Conservation (phyloP, 495 filamentous ascomycete species). For the Monascus purpureus region DNA sequence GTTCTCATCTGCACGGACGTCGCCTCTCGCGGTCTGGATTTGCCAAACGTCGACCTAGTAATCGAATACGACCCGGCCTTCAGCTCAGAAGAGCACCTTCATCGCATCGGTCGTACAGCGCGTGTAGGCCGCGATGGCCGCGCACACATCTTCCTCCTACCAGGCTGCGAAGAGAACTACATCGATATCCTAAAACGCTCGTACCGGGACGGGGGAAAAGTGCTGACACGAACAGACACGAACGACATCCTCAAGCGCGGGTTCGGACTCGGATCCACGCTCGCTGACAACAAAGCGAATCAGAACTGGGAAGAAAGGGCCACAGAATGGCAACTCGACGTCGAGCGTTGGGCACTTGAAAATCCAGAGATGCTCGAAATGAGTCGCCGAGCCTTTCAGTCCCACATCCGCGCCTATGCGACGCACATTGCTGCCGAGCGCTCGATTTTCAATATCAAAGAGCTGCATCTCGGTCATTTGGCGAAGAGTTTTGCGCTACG, state of each 20-base stretch:
- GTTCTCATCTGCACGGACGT: conserved; percentile 92
- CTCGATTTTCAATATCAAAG: conserved; percentile 72
- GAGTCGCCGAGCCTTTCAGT: conserved; percentile 72
- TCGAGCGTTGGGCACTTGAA: conserved; percentile 57
- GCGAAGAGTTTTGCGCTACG: conserved; percentile 86
- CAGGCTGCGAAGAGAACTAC: conserved; percentile 84
- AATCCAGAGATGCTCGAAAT: conserved; percentile 49
- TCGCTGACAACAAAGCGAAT: conserved; percentile 13
- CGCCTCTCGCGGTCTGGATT: conserved; percentile 81
- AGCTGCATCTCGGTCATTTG: conserved; percentile 80
- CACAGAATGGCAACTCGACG: conserved; percentile 62
- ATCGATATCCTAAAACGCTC: conserved; percentile 52
- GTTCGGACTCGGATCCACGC: conserved; percentile 33
- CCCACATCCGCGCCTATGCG: conserved; percentile 85
- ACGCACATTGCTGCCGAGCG: conserved; percentile 81
- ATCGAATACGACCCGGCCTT: conserved; percentile 94
- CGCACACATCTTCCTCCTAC: conserved; percentile 76
- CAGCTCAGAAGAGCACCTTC: conserved; percentile 77
- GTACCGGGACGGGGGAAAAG: conserved; percentile 40
- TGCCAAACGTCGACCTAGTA: conserved; percentile 86
- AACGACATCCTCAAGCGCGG: conserved; percentile 49
- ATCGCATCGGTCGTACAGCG: conserved; percentile 88
- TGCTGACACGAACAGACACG: conserved; percentile 37
- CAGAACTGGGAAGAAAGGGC: conserved; percentile 51
- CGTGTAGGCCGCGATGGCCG: conserved; percentile 82